phyloP scores from a whole-genome alignment of 345 rosid genomes.

The Cardamine chenopodiifolia region DNA sequence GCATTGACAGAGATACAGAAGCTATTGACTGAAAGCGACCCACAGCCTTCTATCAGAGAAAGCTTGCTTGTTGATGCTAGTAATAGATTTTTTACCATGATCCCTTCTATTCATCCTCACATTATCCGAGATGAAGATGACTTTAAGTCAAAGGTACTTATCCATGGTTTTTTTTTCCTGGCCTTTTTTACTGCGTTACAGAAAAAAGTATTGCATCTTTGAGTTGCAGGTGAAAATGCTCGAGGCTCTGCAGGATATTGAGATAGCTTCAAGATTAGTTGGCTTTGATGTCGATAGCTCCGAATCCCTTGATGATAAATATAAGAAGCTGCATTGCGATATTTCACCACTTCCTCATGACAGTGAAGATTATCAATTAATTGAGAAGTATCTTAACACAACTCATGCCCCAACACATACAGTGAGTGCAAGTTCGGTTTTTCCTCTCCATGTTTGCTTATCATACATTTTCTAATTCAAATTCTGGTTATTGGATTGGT shows the following conservation, averaged over 20 bases:
- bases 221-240: conserved; percentile 86
- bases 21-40: conserved; percentile 51
- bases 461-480: conserved; percentile 12
- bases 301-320: conserved; percentile 85
- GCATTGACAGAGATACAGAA: conserved; percentile 89
- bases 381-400: conserved; percentile 73
- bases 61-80: conserved; percentile 89
- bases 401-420: conserved; percentile 97
- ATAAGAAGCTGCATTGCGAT: conserved; percentile 66
- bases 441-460: background rate
- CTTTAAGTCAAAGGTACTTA: conserved; percentile 82
- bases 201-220: conserved; percentile 20
- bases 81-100: conserved; percentile 90
- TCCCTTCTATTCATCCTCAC: conserved; percentile 92
- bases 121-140: conserved; percentile 81
- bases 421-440: conserved; percentile 45
- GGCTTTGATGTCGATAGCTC: conserved; percentile 83
- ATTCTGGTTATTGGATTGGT: conserved; percentile 15
- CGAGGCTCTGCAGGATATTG: conserved; percentile 95
- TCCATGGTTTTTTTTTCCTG: background rate
- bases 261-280: conserved; percentile 94
- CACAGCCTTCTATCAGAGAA: conserved; percentile 64
- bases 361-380: conserved; percentile 71
- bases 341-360: conserved; percentile 82
- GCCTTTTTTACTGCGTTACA: background rate